Conservation (phyloP, 2,329 filamentous ascomycete genomes). For the Fusarium buharicum region DNA sequence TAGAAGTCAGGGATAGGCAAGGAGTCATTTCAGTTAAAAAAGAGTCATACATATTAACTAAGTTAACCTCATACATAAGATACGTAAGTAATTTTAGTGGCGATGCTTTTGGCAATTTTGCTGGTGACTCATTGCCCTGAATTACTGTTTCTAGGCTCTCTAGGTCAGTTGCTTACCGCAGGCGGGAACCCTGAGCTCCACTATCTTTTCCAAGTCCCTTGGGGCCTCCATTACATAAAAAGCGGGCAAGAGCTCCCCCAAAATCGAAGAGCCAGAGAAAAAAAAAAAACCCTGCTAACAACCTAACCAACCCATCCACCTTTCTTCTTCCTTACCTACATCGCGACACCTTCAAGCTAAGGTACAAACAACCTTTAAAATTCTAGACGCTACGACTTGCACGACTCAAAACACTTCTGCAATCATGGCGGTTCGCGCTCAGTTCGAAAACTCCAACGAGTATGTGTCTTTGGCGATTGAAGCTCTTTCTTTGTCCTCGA, state of each 20-base stretch:
- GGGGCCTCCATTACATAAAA: constrained; percentile 39
- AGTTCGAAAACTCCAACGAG: constrained; percentile 94
- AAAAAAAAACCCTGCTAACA: constrained; percentile 33
- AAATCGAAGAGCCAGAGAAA: constrained; percentile 24
- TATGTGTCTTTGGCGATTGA: constrained; percentile 57
- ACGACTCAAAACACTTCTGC: constrained; percentile 32
- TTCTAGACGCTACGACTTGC: constrained; percentile 31
- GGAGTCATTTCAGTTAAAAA: constrained; percentile 19
- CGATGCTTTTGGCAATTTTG: background rate
- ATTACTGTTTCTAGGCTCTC: constrained; percentile 16
- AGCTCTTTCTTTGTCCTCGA: constrained; percentile 14
- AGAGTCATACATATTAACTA: background rate
- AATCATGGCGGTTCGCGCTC: constrained; percentile 74
- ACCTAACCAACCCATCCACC: constrained; percentile 24
- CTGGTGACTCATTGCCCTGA: constrained; percentile 22
- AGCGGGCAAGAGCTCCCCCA: constrained; percentile 33
- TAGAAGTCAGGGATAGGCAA: background rate
- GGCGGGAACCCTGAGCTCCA: constrained; percentile 8
- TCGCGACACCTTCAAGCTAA: constrained; percentile 24
- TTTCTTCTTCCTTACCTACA: constrained; percentile 13
- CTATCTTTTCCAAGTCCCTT: constrained; percentile 9
- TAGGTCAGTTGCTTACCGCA: constrained; percentile 2
- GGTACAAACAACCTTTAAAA: constrained; percentile 9
- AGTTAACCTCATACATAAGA: no score
- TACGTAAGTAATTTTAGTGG: background rate